Conservation (phyloP, 768 basidiomycete species). For the Mycena sanguinolenta region DNA sequence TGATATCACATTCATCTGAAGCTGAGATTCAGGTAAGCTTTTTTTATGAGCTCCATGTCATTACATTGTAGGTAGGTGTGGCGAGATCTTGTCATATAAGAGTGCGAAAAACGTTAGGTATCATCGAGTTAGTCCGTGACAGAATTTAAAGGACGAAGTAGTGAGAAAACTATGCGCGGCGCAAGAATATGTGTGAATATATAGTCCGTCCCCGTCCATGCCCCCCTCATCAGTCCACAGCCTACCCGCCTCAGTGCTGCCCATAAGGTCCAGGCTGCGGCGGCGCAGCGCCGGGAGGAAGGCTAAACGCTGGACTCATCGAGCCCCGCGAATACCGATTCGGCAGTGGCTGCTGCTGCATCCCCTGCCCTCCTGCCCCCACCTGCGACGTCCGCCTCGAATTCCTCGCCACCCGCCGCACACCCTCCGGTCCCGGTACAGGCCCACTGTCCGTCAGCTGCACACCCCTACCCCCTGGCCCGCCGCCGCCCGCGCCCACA, state of each 20-base stretch:
- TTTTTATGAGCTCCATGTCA: too few relatives aligned
- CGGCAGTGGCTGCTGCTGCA: slow-evolving; percentile 43
- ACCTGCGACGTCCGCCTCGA: slow-evolving; percentile 65
- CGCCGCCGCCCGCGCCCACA: slow-evolving; percentile 46
- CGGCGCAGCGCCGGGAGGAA: slow-evolving; percentile 84
- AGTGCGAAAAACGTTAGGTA: slow-evolving; percentile 1
- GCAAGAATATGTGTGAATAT: background rate
- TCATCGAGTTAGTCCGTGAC: background rate
- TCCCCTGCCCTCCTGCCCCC: slow-evolving; percentile 30
- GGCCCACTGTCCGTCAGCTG: slow-evolving; percentile 88
- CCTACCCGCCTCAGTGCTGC: background rate
- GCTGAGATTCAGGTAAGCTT: too few relatives aligned
- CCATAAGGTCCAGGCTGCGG: slow-evolving; percentile 55
- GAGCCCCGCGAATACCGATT: slow-evolving; percentile 81
- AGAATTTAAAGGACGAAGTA: background rate
- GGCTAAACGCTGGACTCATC: slow-evolving; percentile 51
- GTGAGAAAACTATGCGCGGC: background rate
- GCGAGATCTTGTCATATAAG: background rate
- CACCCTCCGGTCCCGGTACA: slow-evolving; percentile 82
- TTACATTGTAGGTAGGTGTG: background rate
- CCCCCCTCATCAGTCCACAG: background rate
- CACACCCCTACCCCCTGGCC: slow-evolving; percentile 69
- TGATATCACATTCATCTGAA: too few relatives aligned
- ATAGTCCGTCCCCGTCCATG: background rate
- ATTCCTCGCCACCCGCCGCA: slow-evolving; percentile 79